These are phyloP conservation scores for Trichoderma cornu-damae DNA, from an alignment of 2,329 filamentous ascomycete genomes.

Conservation along the genomic window DNA sequence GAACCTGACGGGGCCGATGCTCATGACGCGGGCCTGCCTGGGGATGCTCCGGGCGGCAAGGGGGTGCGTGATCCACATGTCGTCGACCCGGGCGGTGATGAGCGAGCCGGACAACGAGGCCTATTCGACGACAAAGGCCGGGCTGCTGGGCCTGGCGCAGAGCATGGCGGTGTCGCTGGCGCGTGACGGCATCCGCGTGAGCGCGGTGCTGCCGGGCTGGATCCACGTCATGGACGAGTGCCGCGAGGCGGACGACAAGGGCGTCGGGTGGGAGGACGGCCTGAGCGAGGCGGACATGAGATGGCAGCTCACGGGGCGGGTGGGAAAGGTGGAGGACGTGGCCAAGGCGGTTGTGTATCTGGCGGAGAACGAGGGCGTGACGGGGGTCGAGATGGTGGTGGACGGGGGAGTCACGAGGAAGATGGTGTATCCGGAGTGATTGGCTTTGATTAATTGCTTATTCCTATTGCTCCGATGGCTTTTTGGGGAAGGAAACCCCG, in stretches of 20 bases:
- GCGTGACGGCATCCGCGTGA: slow-evolving; percentile 41
- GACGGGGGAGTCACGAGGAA: slow-evolving; percentile 31
- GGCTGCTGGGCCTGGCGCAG: slow-evolving; percentile 45
- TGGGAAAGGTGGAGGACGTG: slow-evolving; percentile 45
- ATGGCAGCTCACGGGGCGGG: slow-evolving; percentile 47
- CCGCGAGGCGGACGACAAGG: slow-evolving; percentile 34
- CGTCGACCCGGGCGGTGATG: slow-evolving; percentile 46
- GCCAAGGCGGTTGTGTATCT: slow-evolving; percentile 27
- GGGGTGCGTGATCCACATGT: slow-evolving; percentile 42
- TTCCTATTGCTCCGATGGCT: too few species aligned
- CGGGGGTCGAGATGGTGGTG: slow-evolving; percentile 29
- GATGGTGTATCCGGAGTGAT: slow-evolving; percentile 31
- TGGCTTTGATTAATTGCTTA: too few species aligned
- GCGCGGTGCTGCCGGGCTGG: slow-evolving; percentile 48
- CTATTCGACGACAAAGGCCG: slow-evolving; percentile 47
- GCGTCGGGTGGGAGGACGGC: slow-evolving; percentile 41
- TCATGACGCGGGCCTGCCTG: slow-evolving; percentile 30
- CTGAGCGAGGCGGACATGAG: slow-evolving; percentile 40
- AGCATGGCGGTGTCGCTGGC: slow-evolving; percentile 43
- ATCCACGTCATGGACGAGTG: slow-evolving; percentile 42
- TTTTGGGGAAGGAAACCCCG: background rate
- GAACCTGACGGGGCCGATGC: slow-evolving; percentile 35
- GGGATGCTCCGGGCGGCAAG: slow-evolving; percentile 24
- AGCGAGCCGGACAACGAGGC: slow-evolving; percentile 45
- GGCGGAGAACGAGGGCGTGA: slow-evolving; percentile 27